Conservation (phyloP, 208 protist genomes). For the Jaenimonas drosophilae region DNA sequence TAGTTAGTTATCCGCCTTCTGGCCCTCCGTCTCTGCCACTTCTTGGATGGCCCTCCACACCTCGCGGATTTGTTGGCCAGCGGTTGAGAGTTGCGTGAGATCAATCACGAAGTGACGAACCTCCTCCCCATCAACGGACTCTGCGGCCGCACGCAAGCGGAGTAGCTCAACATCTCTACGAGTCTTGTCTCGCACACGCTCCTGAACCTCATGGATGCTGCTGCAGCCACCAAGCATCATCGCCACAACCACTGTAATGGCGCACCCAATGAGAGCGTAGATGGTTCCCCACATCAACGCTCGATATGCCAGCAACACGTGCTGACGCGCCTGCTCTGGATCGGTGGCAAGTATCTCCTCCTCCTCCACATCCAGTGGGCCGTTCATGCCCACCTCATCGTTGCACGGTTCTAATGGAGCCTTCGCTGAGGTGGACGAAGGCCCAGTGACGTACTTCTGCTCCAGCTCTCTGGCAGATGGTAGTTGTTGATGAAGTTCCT, state of each 20-base stretch:
- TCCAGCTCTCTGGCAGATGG: conserved; percentile 49
- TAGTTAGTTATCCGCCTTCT: conserved; percentile 4
- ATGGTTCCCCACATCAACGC: conserved; percentile 62
- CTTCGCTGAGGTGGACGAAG: background rate
- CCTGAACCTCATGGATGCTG: conserved; percentile 21
- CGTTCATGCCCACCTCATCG: conserved; percentile 7
- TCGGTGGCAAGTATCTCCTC: conserved; percentile 2
- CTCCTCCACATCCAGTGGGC: background rate
- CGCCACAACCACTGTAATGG: conserved; percentile 13
- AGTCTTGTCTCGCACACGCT: conserved; percentile 25
- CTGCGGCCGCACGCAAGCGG: background rate
- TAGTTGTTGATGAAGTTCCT: conserved; percentile 40
- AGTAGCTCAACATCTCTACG: conserved; percentile 29
- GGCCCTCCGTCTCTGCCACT: conserved; percentile 11
- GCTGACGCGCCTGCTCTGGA: conserved; percentile 15
- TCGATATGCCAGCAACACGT: conserved; percentile 57
- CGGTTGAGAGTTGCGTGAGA: conserved; percentile 31
- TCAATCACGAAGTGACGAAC: conserved; percentile 62
- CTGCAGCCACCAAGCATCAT: conserved; percentile 55
- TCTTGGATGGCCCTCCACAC: conserved; percentile 45
- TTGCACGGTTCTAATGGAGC: conserved; percentile 10
- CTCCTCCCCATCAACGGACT: conserved; percentile 4
- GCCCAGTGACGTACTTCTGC: conserved; percentile 19
- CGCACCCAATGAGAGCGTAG: conserved; percentile 46
- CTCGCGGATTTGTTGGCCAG: conserved; percentile 35